A percentile compares a stretch with the other conserved stretches of the same genome.
phyloP scores from a whole-genome alignment of 2,329 filamentous ascomycete genomes.

The Penicillium sp. region DNA sequence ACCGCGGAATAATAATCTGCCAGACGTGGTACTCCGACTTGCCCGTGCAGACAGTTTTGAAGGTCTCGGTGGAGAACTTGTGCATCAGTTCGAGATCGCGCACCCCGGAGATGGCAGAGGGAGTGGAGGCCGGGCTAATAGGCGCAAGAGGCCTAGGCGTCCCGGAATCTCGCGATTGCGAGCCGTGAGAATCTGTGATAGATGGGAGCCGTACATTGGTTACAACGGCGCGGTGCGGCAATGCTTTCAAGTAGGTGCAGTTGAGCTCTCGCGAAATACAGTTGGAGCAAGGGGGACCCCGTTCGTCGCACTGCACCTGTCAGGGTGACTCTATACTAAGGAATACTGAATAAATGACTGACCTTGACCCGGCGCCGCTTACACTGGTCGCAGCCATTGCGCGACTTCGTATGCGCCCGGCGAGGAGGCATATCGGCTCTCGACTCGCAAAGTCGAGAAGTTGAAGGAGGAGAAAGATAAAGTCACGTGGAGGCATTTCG shows the following conservation, averaged over 20 bases:
- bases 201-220: constrained; percentile 1
- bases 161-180: constrained; percentile 2
- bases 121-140: constrained; percentile 16
- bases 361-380: constrained; percentile 43
- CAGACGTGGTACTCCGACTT: constrained; percentile 33
- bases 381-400: constrained; percentile 41
- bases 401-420: constrained; percentile 42
- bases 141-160: constrained; percentile 13
- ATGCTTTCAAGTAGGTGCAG: constrained; percentile 29
- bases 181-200: neutral
- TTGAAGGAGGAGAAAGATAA: neutral
- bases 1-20: constrained; percentile 40
- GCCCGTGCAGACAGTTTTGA: constrained; percentile 38
- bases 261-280: constrained; percentile 35
- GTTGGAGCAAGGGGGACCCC: constrained; percentile 38
- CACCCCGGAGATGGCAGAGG: constrained; percentile 19
- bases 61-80: constrained; percentile 48
- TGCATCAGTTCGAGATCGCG: constrained; percentile 52
- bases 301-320: constrained; percentile 36
- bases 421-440: constrained; percentile 33
- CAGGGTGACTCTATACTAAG: neutral
- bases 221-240: constrained; percentile 11
- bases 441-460: neutral
- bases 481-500: constrained; percentile 9
- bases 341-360: constrained; percentile 1